phyloP scores from a whole-genome alignment of 2,329 filamentous ascomycete species.

The Chrysosporium keratinophilum region DNA sequence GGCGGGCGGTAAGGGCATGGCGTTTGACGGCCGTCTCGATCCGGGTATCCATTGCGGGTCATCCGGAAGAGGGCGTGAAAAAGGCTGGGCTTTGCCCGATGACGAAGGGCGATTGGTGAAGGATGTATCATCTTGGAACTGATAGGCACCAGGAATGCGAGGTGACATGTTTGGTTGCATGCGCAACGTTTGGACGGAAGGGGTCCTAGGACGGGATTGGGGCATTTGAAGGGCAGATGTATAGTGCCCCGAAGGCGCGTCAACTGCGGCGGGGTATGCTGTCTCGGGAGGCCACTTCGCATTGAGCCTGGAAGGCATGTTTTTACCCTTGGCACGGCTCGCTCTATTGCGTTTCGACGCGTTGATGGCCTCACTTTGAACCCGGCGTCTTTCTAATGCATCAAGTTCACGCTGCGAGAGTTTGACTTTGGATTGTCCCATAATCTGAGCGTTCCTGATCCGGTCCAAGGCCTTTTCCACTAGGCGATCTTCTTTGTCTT shows the following conservation, averaged over 20 bases:
- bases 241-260: conserved; percentile 38
- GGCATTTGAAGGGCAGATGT: conserved; percentile 23
- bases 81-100: conserved; percentile 29
- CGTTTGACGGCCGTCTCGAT: conserved; percentile 29
- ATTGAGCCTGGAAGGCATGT: conserved; percentile 19
- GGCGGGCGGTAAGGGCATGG: conserved; percentile 17
- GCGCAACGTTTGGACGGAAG: conserved; percentile 32
- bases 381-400: conserved; percentile 61
- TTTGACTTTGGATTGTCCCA: conserved; percentile 68
- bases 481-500: conserved; percentile 62
- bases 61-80: conserved; percentile 37
- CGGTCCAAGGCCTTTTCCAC: conserved; percentile 69
- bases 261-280: conserved; percentile 42
- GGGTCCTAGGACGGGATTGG: conserved; percentile 34
- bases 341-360: conserved; percentile 13
- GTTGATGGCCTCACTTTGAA: conserved; percentile 33
- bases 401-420: conserved; percentile 70
- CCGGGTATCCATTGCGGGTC: conserved; percentile 40
- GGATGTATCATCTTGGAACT: conserved; percentile 29
- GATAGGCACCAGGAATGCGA: conserved; percentile 24
- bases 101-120: conserved; percentile 22
- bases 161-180: conserved; percentile 28
- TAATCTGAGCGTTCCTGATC: conserved; percentile 65
- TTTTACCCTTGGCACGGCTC: conserved; percentile 20
- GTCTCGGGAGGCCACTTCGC: conserved; percentile 30